Conservation (phyloP, 257 asterid species). For the Solanum paucissectum region DNA sequence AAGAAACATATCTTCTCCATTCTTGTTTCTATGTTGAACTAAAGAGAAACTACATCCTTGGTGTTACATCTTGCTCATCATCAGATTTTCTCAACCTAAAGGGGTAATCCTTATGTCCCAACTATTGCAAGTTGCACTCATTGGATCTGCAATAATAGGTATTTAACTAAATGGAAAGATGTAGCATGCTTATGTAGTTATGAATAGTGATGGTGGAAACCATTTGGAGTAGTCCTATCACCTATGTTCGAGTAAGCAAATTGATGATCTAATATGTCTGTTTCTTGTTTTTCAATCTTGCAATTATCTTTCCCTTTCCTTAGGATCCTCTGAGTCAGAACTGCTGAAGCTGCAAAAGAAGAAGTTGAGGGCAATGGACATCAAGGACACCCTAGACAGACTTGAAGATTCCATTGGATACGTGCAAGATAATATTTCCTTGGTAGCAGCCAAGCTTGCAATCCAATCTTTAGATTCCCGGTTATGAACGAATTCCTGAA, state of each 20-base stretch:
- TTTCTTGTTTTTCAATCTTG: neutral
- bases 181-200: neutral
- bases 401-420: constrained; percentile 31
- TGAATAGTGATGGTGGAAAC: neutral
- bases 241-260: neutral
- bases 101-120: neutral
- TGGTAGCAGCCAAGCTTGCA: constrained; percentile 77
- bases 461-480: constrained; percentile 46
- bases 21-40: neutral
- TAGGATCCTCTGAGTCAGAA: constrained; percentile 49
- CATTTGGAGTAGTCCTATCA: neutral
- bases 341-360: constrained; percentile 44
- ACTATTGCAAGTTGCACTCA: neutral
- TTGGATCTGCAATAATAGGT: neutral
- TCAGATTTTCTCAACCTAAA: neutral
- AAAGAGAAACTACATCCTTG: neutral
- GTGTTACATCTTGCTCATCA: neutral
- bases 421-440: constrained; percentile 33
- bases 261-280: neutral
- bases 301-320: neutral
- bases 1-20: neutral
- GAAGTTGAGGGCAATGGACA: constrained; percentile 55
- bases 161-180: neutral
- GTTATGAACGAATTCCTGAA: neutral
- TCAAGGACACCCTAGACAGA: constrained; percentile 53